Conservation (phyloP, 2,329 filamentous ascomycete species). For the Talaromyces sp. region DNA sequence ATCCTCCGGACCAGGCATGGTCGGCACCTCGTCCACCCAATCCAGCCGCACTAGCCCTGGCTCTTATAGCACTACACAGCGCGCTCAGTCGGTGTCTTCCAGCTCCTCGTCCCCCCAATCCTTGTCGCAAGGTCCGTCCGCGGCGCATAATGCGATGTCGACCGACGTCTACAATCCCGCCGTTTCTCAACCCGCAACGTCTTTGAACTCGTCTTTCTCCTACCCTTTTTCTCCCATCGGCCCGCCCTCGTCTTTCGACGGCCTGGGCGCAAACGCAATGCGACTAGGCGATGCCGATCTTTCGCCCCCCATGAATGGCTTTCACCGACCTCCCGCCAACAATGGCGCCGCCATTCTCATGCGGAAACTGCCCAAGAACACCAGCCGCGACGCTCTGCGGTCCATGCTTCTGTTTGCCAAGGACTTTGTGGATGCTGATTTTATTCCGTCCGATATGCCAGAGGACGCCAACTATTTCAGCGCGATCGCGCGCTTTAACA, state of each 20-base stretch:
- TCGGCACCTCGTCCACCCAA: constrained; percentile 35
- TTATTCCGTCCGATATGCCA: constrained; percentile 48
- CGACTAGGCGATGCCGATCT: constrained; percentile 30
- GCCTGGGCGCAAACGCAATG: constrained; percentile 24
- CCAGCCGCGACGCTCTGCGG: constrained; percentile 52
- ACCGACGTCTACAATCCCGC: constrained; percentile 37
- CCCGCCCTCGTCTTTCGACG: constrained; percentile 31
- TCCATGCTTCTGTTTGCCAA: constrained; percentile 62
- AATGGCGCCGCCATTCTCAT: constrained; percentile 45
- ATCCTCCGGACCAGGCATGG: constrained; percentile 29
- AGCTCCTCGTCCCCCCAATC: constrained; percentile 33
- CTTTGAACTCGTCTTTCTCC: constrained; percentile 29
- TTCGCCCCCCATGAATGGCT: constrained; percentile 29
- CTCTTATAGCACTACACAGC: constrained; percentile 33
- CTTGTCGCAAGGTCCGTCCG: constrained; percentile 29
- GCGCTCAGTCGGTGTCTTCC: constrained; percentile 34
- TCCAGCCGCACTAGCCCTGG: constrained; percentile 37
- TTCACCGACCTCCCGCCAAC: constrained; percentile 18
- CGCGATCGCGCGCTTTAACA: constrained; percentile 55
- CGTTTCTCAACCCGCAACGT: constrained; percentile 29
- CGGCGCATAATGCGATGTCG: constrained; percentile 38
- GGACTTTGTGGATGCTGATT: constrained; percentile 54
- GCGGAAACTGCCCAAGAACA: constrained; percentile 55
- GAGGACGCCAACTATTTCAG: constrained; percentile 53
- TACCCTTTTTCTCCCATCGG: constrained; percentile 35